Base-by-base conservation (phyloP, 2,329 filamentous ascomycete species). In the Alternaria angustiovoidea region DNA sequence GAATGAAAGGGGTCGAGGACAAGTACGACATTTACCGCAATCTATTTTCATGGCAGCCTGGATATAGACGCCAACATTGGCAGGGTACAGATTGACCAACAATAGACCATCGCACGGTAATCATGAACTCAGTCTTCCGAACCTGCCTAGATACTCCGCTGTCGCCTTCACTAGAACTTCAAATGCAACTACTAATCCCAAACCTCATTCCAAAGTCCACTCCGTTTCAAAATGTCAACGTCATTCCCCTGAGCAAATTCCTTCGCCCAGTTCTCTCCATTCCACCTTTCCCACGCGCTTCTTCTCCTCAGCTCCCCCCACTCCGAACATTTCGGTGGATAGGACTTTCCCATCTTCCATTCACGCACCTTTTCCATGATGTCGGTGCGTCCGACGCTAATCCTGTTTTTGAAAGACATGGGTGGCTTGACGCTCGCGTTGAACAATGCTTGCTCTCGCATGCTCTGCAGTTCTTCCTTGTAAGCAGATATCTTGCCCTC, bases 271-370 rank as follows among this genome's bases (percentile, higher is more conserved):
- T 24, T 28, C 18, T 36, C 8, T 7, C 43, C 62, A n/a, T 56
- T 38, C 64, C 62, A 64, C 44, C 54, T 57, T 54, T 63, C 47
- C 56, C 57, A 62, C 14, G 6, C n/a, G 3, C 38, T 22, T 24
- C 41, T 48, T 26, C 34, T 41, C 16, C 54, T 32, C 7, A 48
- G 14, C 2, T 47, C 43, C 18, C 20, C 12, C 43, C 54, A 62
- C 36, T 18, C 51, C 2, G 12, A 22, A 18, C 36, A 52, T 1
- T 4, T 20, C 7, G 57, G 55, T 32, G 56, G 57, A 57, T 62
- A 65, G n/a, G 26, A 26, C 3, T 4, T 16, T 7, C 32, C 57
- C 41, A 57, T 32, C 7, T 46, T 59, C 24, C 43, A 30, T 28
- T 43, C 57, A n/a, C 57, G 54, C n/a, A 61, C 47, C 24, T 57